These are phyloP conservation scores for Umbelopsis sp. DNA, from an alignment of 192 early-diverging fungal species.

Conservation along the genomic window DNA sequence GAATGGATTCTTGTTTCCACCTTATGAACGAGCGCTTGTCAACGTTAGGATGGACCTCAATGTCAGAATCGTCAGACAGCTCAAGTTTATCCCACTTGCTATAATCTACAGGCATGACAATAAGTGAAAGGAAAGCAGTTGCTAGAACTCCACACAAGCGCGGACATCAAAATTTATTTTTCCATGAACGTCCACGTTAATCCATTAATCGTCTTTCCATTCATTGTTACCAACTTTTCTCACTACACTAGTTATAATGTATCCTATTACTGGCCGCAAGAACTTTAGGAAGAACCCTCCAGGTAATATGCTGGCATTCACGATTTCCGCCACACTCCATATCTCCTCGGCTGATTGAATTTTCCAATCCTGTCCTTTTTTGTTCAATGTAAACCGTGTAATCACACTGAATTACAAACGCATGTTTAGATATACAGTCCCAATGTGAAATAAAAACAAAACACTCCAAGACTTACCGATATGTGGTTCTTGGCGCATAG, in stretches of 20 bases:
- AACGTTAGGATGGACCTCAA: constrained; percentile 94
- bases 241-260: not conserved
- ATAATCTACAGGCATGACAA: constrained; percentile 69
- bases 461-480: not conserved
- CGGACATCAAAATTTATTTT: constrained; percentile 13
- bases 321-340: not conserved
- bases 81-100: constrained; percentile 97
- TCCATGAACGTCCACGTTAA: not conserved
- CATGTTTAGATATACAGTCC: not conserved
- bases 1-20: constrained; percentile 90
- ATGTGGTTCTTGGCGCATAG: not conserved
- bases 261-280: constrained; percentile 1
- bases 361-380: not conserved
- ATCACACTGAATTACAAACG: not conserved
- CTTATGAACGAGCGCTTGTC: constrained; percentile 90
- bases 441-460: no score
- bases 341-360: constrained; percentile 15
- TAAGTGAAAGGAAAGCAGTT: not conserved
- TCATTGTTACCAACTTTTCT: constrained; percentile 3
- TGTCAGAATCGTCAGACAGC: constrained; percentile 95
- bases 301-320: constrained; percentile 1
- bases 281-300: not conserved
- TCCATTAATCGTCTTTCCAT: constrained; percentile 10
- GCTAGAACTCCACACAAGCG: not conserved
- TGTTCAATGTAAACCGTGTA: constrained; percentile 2